A percentile compares a stretch with the other conserved stretches of the same genome.
phyloP scores from a whole-genome alignment of 495 filamentous ascomycete genomes.

The Neurospora sp. region DNA sequence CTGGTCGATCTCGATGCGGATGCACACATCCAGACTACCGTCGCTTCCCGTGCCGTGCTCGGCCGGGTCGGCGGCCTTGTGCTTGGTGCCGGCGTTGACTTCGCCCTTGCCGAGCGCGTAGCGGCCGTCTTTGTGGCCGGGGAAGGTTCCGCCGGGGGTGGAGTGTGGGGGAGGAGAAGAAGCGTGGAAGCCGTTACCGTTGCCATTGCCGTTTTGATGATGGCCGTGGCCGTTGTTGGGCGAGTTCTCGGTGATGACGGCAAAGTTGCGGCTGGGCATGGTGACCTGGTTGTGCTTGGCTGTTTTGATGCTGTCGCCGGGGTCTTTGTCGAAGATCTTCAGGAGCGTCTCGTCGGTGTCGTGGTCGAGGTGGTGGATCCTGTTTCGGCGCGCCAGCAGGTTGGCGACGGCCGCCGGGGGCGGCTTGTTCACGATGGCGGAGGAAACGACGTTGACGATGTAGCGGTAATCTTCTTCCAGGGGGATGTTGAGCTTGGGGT shows the following conservation, averaged over 20 bases:
- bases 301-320: slow-evolving; percentile 58
- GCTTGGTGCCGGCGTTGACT: slow-evolving; percentile 49
- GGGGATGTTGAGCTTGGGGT: slow-evolving; percentile 61
- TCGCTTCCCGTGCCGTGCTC: slow-evolving; percentile 42
- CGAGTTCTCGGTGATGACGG: slow-evolving; percentile 64
- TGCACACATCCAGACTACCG: slow-evolving; percentile 56
- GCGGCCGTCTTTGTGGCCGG: slow-evolving; percentile 40
- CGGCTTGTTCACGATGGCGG: slow-evolving; percentile 88
- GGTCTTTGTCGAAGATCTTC: slow-evolving; percentile 74
- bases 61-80: slow-evolving; percentile 47
- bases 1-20: slow-evolving; percentile 62
- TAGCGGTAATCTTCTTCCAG: slow-evolving; percentile 88
- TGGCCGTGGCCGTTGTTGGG: slow-evolving; percentile 22
- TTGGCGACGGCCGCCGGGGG: slow-evolving; percentile 82
- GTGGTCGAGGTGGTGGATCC: slow-evolving; percentile 79
- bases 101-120: slow-evolving; percentile 55
- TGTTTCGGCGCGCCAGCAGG: slow-evolving; percentile 74
- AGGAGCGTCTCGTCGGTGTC: slow-evolving; percentile 85
- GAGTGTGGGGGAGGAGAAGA: background rate
- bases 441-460: slow-evolving; percentile 82
- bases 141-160: slow-evolving; percentile 4
- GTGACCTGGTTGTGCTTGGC: slow-evolving; percentile 65
- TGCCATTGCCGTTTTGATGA: slow-evolving; percentile 14
- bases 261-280: slow-evolving; percentile 86
- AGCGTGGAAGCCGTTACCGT: slow-evolving; percentile 7